These are phyloP conservation scores for Candida sithepensis DNA, from an alignment of 805 yeast genomes.

Conservation along the genomic window DNA sequence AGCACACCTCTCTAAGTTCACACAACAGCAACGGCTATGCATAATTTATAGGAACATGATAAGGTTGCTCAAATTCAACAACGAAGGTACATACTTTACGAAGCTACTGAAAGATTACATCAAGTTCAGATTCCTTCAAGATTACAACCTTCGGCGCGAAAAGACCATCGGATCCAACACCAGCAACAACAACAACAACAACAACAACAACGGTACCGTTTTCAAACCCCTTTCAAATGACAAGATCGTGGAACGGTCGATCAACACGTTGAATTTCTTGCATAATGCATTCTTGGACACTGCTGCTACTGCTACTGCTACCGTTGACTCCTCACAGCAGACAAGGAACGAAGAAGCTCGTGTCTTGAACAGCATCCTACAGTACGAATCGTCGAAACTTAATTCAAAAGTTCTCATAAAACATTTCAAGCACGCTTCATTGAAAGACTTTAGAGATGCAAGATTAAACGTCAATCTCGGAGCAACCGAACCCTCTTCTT, in stretches of 20 bases:
- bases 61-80: slow-evolving; percentile 12
- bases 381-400: slow-evolving; percentile 15
- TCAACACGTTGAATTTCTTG: slow-evolving; percentile 25
- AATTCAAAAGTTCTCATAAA: neutral
- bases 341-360: slow-evolving; percentile 9
- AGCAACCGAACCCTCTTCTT: no score
- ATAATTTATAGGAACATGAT: slow-evolving; percentile 22
- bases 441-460: slow-evolving; percentile 4
- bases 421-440: slow-evolving; percentile 4
- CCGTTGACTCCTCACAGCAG: slow-evolving; percentile 7
- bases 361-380: slow-evolving; percentile 17
- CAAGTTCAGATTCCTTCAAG: slow-evolving; percentile 21
- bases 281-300: slow-evolving; percentile 20
- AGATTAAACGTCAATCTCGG: slow-evolving; percentile 3
- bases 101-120: slow-evolving; percentile 7
- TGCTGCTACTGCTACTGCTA: no score
- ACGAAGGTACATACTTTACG: slow-evolving; percentile 7
- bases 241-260: slow-evolving; percentile 13
- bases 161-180: neutral
- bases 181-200: no score
- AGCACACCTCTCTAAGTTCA: neutral
- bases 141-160: slow-evolving; percentile 17
- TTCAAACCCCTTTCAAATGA: slow-evolving; percentile 3
- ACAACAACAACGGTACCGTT: no score
- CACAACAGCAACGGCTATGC: slow-evolving; percentile 3